Percentiles rank a stretch among this genome's conserved stretches.
Conservation (phyloP, 2,329 filamentous ascomycete species). For the Cladophialophora chaetospira region DNA sequence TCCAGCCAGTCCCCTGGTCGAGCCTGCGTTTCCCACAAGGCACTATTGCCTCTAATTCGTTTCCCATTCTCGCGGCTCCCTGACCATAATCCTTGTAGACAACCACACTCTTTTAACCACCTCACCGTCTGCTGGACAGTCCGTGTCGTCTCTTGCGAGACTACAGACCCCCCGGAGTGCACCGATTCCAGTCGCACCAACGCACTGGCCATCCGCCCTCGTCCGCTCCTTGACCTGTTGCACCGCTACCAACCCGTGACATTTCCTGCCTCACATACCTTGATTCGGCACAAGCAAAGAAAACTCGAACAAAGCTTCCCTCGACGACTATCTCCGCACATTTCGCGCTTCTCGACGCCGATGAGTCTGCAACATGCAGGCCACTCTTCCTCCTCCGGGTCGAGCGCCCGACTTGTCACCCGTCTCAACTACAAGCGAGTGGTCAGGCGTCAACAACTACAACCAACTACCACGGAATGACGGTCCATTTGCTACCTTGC, state of each 20-base stretch:
- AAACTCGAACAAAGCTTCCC: not conserved
- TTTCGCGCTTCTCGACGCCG: not conserved
- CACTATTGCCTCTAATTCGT: slow-evolving; percentile 1
- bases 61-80: not conserved
- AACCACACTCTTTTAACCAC: slow-evolving; percentile 19
- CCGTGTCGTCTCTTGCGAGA: slow-evolving; percentile 7
- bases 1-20: not conserved
- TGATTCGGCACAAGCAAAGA: not conserved
- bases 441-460: slow-evolving; percentile 71
- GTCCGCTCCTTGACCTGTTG: slow-evolving; percentile 23
- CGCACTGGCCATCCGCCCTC: slow-evolving; percentile 17
- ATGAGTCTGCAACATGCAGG: slow-evolving; percentile 23
- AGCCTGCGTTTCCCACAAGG: slow-evolving; percentile 1
- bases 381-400: slow-evolving; percentile 21
- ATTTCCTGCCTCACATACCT: slow-evolving; percentile 24
- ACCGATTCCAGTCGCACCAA: slow-evolving; percentile 13
- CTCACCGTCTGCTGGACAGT: slow-evolving; percentile 28
- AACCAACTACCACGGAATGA: slow-evolving; percentile 49
- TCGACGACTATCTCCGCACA: not conserved
- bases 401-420: slow-evolving; percentile 60
- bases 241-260: slow-evolving; percentile 15
- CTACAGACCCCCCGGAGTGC: slow-evolving; percentile 7
- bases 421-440: slow-evolving; percentile 80
- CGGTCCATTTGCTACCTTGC: slow-evolving; percentile 49
- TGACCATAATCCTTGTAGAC: not conserved